A percentile compares a stretch with the other conserved stretches of the same genome.
These are phyloP conservation scores for Ustilago curta DNA, from an alignment of 1,284 basidiomycete genomes.

Conservation along the genomic window DNA sequence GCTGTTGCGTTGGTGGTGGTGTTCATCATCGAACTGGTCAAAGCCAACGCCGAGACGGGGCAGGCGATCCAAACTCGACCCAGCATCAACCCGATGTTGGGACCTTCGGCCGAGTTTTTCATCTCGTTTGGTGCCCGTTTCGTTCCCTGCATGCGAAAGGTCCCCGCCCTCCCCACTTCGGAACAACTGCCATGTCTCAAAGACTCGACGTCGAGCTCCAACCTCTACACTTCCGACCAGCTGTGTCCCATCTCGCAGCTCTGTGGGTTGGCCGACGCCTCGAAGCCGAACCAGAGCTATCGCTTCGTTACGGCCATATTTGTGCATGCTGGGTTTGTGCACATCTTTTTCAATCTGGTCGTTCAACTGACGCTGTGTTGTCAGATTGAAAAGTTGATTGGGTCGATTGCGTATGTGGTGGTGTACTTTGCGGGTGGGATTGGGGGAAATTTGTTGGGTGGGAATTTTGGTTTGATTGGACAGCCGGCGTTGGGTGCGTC, in stretches of 20 bases:
- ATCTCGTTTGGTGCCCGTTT: constrained; percentile 90
- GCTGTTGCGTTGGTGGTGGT: constrained; percentile 74
- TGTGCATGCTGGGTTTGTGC: constrained; percentile 90
- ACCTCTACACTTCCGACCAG: constrained; percentile 64
- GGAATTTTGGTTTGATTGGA: constrained; percentile 87
- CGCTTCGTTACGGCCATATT: constrained; percentile 77
- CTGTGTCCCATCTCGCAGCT: constrained; percentile 83
- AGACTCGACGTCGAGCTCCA: constrained; percentile 72
- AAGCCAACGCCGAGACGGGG: constrained; percentile 62
- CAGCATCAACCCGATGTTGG: constrained; percentile 89
- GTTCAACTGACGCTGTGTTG: constrained; percentile 84
- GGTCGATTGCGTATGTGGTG: constrained; percentile 81
- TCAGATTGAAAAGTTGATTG: constrained; percentile 75
- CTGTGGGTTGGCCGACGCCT: constrained; percentile 79
- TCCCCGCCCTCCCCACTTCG: constrained; percentile 69
- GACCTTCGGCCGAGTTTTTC: constrained; percentile 84
- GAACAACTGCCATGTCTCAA: constrained; percentile 74
- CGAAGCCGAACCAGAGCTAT: constrained; percentile 85
- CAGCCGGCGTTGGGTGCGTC: constrained; percentile 92
- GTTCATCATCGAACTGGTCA: constrained; percentile 66
- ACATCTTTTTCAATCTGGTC: constrained; percentile 84
- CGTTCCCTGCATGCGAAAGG: constrained; percentile 83
- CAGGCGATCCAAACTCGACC: constrained; percentile 73
- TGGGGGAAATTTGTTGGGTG: constrained; percentile 81
- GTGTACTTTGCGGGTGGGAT: constrained; percentile 90